Evolutionary conservation across 352 stramenopile species (phyloP), one percentile per base, ranked within the genome.

Genomic region (Pythium brachiatum): DNA sequence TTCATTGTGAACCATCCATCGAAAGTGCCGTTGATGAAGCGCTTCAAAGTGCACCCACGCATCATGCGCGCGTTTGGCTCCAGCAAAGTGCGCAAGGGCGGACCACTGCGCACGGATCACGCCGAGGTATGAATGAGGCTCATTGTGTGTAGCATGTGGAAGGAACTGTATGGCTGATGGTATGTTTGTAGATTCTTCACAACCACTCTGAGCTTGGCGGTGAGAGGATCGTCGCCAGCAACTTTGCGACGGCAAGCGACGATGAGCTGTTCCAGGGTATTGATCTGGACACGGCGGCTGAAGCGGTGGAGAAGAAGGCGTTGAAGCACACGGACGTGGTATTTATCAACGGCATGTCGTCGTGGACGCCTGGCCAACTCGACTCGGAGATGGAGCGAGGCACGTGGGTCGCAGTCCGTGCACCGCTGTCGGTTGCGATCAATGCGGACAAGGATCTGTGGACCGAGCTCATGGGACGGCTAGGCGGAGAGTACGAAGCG

Each of bases 1-100:
- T 89, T 88, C 43, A 92, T 95, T 29, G 75, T 95, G 31, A 94
- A 92, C 60, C 76, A 81, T 36, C 55, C 78, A 44, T 77, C 72
- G 32, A 69, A 79, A 20, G 83, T 79, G n/a, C 68, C 76, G 47
- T 65, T 92, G 21, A 73, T 75, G 53, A 76, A 76, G 25, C 57
- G 64, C 8, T 95, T 90, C 62, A 75, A 82, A 25, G 78, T 92
- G 57, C 75, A 88, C 25, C 70, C 80, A 21, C 60, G 70, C 21
- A 79, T 92, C 48, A 76, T 79, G 68, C 60, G 64, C 21, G 73
- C 79, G 2, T 92, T 94, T 47, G 80, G 79, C 32, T 72, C 72
- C 3, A 86, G 74, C 54, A 83, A 75, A 46, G 74, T 94, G 46
- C 75, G 68, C 50, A 76, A 66, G 5, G 85, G 85, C 2, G 85